These are phyloP conservation scores for Rhazya stricta DNA, from an alignment of 257 asterid genomes.

Conservation along the genomic window DNA sequence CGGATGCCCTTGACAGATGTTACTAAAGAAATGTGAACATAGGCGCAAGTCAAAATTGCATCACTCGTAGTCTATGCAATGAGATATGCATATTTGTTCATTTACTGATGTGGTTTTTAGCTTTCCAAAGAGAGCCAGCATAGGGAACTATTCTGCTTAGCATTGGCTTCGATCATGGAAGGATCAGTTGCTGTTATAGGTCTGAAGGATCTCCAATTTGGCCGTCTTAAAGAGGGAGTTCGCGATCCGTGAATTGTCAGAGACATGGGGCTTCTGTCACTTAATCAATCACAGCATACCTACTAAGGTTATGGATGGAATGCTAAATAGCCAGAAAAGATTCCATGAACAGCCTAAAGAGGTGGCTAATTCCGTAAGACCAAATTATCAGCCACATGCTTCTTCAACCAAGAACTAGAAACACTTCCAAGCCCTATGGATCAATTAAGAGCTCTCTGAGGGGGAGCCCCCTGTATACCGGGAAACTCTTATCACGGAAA, in stretches of 20 bases:
- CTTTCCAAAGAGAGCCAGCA: too few species aligned
- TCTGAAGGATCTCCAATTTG: not conserved
- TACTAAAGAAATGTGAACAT: too few species aligned
- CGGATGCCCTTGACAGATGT: too few species aligned
- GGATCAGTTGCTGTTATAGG: not conserved
- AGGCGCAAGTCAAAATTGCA: too few species aligned
- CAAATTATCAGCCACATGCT: constrained; percentile 58
- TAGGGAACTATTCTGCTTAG: too few species aligned
- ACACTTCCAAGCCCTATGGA: constrained; percentile 35
- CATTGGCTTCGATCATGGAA: too few species aligned
- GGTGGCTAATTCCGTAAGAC: constrained; percentile 39
- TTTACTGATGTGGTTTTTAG: too few species aligned
- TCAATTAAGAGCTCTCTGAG: constrained; percentile 49
- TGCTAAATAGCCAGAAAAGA: constrained; percentile 36
- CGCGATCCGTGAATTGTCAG: constrained; percentile 50
- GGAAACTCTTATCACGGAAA: constrained; percentile 7
- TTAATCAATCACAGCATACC: constrained; percentile 66
- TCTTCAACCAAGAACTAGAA: constrained; percentile 46
- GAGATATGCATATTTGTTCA: too few species aligned
- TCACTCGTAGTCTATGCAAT: too few species aligned
- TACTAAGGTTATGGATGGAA: constrained; percentile 27
- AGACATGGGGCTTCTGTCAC: constrained; percentile 65
- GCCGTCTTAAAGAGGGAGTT: constrained; percentile 13
- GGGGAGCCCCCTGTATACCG: constrained; percentile 42
- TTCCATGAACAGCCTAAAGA: constrained; percentile 62